Conservation (phyloP, 2,329 filamentous ascomycete species). For the Clarireedia hainanense region DNA sequence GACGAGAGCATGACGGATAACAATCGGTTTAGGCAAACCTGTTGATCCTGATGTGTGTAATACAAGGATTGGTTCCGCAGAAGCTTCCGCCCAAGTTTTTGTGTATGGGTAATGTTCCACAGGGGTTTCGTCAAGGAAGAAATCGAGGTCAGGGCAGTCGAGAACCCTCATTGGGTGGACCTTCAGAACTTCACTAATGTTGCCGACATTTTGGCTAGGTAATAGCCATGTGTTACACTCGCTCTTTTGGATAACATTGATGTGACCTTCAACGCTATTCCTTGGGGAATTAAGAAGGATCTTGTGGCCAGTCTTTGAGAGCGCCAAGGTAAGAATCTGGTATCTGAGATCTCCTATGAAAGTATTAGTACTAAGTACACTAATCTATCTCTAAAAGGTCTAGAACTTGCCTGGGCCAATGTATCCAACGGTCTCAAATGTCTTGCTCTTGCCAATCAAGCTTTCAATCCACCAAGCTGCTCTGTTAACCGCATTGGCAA, state of each 20-base stretch:
- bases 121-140: conserved; percentile 3
- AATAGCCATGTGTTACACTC: conserved; percentile 4
- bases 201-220: not conserved
- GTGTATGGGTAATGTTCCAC: conserved; percentile 9
- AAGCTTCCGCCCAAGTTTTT: conserved; percentile 21
- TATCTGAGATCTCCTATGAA: conserved; percentile 5
- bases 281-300: conserved; percentile 3
- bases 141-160: conserved; percentile 4
- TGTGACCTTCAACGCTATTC: conserved; percentile 4
- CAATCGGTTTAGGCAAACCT: conserved; percentile 14
- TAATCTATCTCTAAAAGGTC: not conserved
- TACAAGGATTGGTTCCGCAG: conserved; percentile 4
- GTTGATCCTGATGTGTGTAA: conserved; percentile 16
- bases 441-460: conserved; percentile 16
- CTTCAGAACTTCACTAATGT: not conserved
- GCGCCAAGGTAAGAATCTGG: conserved; percentile 3
- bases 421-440: conserved; percentile 8
- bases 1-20: conserved; percentile 1
- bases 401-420: conserved; percentile 4
- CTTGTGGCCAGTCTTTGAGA: conserved; percentile 3
- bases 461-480: conserved; percentile 14
- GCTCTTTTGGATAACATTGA: conserved; percentile 5
- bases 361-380: not conserved
- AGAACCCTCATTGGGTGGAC: not conserved
- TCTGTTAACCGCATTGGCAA: conserved; percentile 17